Percentiles rank a stretch among this genome's conserved stretches.
Evolutionary conservation across 202 grass and related monocot genomes (phyloP).

Genomic region (Tripidium arundinaceum): DNA sequence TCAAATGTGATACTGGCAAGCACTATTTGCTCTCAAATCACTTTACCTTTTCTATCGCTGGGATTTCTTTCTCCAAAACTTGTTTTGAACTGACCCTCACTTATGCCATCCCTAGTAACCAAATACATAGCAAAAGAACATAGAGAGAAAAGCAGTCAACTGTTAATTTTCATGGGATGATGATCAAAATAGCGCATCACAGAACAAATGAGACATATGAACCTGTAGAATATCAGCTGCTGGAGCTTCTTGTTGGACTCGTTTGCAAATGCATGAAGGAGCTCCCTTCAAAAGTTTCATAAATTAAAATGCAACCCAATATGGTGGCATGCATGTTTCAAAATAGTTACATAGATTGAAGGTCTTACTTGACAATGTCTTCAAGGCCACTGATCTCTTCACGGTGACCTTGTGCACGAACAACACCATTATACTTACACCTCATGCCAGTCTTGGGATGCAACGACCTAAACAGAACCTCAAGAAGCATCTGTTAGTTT

Average conservation of each 20-base stretch:
- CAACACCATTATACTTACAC: constrained; percentile 44
- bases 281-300: constrained; percentile 17
- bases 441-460: constrained; percentile 61
- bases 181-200: not conserved
- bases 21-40: not conserved
- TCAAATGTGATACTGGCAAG: not conserved
- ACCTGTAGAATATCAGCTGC: constrained; percentile 53
- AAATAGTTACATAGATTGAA: not conserved
- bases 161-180: not conserved
- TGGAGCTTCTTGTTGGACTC: constrained; percentile 2
- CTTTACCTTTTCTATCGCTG: no score
- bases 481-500: not conserved
- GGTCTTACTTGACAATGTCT: constrained; percentile 35
- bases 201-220: not conserved
- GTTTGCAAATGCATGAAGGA: not conserved
- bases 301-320: not conserved
- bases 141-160: not conserved
- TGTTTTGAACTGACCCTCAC: constrained; percentile 45
- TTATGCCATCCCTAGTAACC: constrained; percentile 35
- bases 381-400: constrained; percentile 39
- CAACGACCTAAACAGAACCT: constrained; percentile 46
- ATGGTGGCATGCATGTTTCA: not conserved
- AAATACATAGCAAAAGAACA: not conserved
- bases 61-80: no score
- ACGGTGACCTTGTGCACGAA: constrained; percentile 32